Evolutionary conservation across 768 basidiomycete genomes (phyloP), one percentile per base, ranked within the genome.

Genomic region (Pleurotus giganteus): DNA sequence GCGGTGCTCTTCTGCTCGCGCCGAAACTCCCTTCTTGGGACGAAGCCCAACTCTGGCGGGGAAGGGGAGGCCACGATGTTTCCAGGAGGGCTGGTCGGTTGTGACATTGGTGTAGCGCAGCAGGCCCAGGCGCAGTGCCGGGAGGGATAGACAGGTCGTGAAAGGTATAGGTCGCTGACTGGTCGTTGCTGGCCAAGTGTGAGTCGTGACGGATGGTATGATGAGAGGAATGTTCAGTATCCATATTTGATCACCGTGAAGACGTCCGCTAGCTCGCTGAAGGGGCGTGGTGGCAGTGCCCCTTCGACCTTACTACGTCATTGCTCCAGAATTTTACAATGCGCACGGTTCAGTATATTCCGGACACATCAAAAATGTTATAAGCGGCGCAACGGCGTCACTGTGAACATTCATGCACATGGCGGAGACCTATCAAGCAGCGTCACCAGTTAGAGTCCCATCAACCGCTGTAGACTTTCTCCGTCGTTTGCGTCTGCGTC

Each of bases 1-100:
- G 72, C 66, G 13, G 78, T 74, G 6, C 65, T 62, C 53, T 72
- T 75, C 50, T 77, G 77, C 62, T 87, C 81, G 31, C 78, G 81
- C 56, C 86, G 70, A 67, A 91, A 91, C 69, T 91, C 89, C 64
- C 81, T 85, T 63, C 89, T 71, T 19, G 89, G 89, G 31, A 76
- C 75, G 59, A 90, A 86, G 51, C 75, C 73, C 59, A 76, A 67
- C 47, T 81, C 79, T 53, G 78, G 61, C 57, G 73, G 66, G 55
- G 69, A 60, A 56, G 57, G 63, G 42, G 63, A 53, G 46, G 63
- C 58, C 60, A 62, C 39, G 54, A 46, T 52, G 55, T 44, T 59
- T 26, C 44, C 61, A 47, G 49, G 34, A 34, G 49, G 49, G 27
- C 49, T 51, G 31, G 49, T 11, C 21, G 34, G 29, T 36, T 51